Base-by-base conservation (phyloP, 495 filamentous ascomycete genomes). In the Penicillium cinerascens region DNA sequence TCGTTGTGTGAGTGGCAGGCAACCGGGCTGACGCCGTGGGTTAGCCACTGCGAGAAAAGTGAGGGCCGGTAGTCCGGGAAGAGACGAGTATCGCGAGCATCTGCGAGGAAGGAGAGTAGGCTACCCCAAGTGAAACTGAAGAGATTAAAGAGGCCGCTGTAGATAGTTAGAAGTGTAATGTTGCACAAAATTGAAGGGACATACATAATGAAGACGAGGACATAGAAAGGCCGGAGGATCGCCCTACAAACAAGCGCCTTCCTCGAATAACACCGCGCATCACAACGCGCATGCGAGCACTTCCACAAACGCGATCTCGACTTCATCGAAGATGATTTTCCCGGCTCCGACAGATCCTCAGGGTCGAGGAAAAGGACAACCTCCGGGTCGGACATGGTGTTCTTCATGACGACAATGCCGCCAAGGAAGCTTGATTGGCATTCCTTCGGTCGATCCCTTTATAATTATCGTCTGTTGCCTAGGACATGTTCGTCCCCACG, bases 1-100 rank as follows among this genome's bases (percentile, higher is more conserved):
- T 91, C 88, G 59, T 92, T 92, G 67, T 92, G 88, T 0, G 85
- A 88, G 60, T 59, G 47, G 13, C 56, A 59, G 22, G 36, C n/a
- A 15, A 59, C 36, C 2, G 60, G 54, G 26, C 36, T 23, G 3
- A 63, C 52, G 47, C 50, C 60, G 23, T 54, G 49, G 0, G 52
- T 65, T 9, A 44, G 41, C 49, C 50, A 60, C 13, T 54, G 27
- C 10, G 61, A 45, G 25, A 53, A 49, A 7, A 45, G 29, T 2
- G 61, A 53, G 13, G 54, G 39, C 16, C 13, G 58, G 20, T 51
- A 13, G 29, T 44, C 18, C 4, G 42, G 42, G 46, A 72, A 67
- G 25, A 80, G 79, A 78, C 80, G 10, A 36, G 58, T 58, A 42
- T 78, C 44, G 8, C 37, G 20, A 9, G 42, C 42, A 16, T 29